phyloP scores from a whole-genome alignment of 208 protist genomes.

The Acanthamoeba healyi region DNA sequence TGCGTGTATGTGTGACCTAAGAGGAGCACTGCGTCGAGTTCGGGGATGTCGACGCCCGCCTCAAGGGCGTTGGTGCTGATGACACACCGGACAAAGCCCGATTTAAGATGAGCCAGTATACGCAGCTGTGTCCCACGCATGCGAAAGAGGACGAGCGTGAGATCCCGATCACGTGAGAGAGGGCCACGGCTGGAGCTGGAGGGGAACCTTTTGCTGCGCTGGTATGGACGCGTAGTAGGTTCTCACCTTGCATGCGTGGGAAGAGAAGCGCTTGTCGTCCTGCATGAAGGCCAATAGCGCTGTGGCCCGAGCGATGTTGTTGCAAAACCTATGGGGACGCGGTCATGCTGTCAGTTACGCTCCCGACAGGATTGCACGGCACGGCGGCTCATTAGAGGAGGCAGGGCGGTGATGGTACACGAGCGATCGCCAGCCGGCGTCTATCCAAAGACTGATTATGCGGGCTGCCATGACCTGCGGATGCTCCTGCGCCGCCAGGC shows the following conservation, averaged over 20 bases:
- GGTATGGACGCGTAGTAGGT: constrained; percentile 25
- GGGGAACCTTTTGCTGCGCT: neutral
- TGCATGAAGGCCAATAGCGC: neutral
- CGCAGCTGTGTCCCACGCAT: neutral
- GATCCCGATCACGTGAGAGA: too few species aligned
- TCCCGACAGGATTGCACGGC: too few species aligned
- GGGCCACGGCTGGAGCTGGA: too few species aligned
- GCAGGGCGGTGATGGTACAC: constrained; percentile 15
- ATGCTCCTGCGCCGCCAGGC: neutral
- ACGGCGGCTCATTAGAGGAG: too few species aligned
- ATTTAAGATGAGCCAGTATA: neutral
- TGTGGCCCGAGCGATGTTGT: neutral
- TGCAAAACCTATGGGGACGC: constrained; percentile 43
- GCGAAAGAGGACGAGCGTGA: neutral
- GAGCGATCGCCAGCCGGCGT: neutral
- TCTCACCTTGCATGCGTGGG: neutral
- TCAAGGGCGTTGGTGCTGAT: constrained; percentile 27
- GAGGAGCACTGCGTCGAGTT: too few species aligned
- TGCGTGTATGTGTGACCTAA: too few species aligned
- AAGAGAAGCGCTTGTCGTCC: neutral
- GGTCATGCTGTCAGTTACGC: too few species aligned
- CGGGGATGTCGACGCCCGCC: neutral
- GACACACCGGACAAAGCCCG: neutral
- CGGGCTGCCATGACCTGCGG: neutral
- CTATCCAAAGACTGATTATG: neutral